Percentiles rank a stretch among this genome's conserved stretches.
Conservation (phyloP, 768 basidiomycete genomes). For the Aureoboletus auriporus region DNA sequence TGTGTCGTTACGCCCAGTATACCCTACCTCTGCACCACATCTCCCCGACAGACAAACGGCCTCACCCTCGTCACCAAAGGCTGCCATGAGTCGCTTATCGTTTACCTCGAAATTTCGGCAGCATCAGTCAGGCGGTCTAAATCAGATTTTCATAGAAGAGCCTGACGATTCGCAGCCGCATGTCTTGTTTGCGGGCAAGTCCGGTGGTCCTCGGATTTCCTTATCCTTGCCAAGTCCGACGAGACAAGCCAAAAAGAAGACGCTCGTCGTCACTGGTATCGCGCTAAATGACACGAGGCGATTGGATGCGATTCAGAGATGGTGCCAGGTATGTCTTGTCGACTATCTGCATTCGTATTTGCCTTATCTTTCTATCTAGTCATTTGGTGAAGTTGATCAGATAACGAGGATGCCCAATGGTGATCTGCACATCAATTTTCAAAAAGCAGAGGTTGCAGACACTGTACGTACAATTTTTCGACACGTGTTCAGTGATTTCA, state of each 20-base stretch:
- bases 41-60: slow-evolving; percentile 34
- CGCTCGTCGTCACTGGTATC: slow-evolving; percentile 69
- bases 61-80: slow-evolving; percentile 27
- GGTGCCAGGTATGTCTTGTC: slow-evolving; percentile 63
- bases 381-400: slow-evolving; percentile 71
- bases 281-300: slow-evolving; percentile 54
- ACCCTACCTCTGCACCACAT: slow-evolving; percentile 37
- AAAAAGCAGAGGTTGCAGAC: slow-evolving; percentile 73
- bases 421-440: slow-evolving; percentile 74
- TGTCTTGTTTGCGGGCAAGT: slow-evolving; percentile 26
- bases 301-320: slow-evolving; percentile 63
- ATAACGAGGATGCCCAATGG: slow-evolving; percentile 73
- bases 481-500: too few relatives aligned
- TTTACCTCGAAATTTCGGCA: slow-evolving; percentile 23
- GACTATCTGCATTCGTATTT: not conserved
- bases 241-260: slow-evolving; percentile 51
- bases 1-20: slow-evolving; percentile 34
- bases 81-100: slow-evolving; percentile 30
- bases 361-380: slow-evolving; percentile 35
- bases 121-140: slow-evolving; percentile 7
- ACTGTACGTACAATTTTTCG: slow-evolving; percentile 46
- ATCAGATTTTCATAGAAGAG: slow-evolving; percentile 26
- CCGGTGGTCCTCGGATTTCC: slow-evolving; percentile 24
- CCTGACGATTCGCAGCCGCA: slow-evolving; percentile 25
- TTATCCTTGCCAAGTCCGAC: slow-evolving; percentile 33